phyloP scores from a whole-genome alignment of 1,284 basidiomycete genomes.

The Moesziomyces sp. region DNA sequence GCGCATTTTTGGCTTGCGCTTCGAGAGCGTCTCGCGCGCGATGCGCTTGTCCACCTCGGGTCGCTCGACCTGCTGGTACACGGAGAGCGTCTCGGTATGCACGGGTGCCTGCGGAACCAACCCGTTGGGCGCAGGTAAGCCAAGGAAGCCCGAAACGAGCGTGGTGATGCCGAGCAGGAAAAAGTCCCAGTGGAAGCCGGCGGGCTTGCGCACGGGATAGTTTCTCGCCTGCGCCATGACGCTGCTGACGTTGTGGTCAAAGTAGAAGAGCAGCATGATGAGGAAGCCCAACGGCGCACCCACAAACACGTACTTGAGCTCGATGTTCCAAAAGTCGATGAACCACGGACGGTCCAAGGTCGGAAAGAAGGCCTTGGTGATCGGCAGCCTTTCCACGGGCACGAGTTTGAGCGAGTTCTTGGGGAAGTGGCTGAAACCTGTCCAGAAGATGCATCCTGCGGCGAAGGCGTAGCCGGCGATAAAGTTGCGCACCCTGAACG shows the following conservation, averaged over 20 bases:
- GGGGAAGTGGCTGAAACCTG: slow-evolving; percentile 69
- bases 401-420: slow-evolving; percentile 57
- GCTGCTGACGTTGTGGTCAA: slow-evolving; percentile 76
- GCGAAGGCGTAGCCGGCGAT: slow-evolving; percentile 68
- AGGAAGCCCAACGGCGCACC: slow-evolving; percentile 74
- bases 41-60: slow-evolving; percentile 46
- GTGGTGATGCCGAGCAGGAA: slow-evolving; percentile 89
- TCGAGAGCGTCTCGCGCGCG: slow-evolving; percentile 70
- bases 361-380: slow-evolving; percentile 70
- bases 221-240: slow-evolving; percentile 91
- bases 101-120: slow-evolving; percentile 93
- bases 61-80: slow-evolving; percentile 73
- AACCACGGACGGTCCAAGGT: slow-evolving; percentile 83
- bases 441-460: slow-evolving; percentile 69
- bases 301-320: slow-evolving; percentile 87
- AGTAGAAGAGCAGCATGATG: slow-evolving; percentile 66
- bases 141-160: slow-evolving; percentile 88
- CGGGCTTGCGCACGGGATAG: slow-evolving; percentile 89
- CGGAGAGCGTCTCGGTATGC: slow-evolving; percentile 85
- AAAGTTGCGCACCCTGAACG: slow-evolving; percentile 67
- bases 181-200: slow-evolving; percentile 83
- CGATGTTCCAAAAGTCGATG: slow-evolving; percentile 89
- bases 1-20: slow-evolving; percentile 46
- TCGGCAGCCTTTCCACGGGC: slow-evolving; percentile 60
- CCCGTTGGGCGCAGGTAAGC: slow-evolving; percentile 92